These are phyloP conservation scores for Candolleomyces eurysporus DNA, from an alignment of 768 basidiomycete genomes.

Conservation along the genomic window DNA sequence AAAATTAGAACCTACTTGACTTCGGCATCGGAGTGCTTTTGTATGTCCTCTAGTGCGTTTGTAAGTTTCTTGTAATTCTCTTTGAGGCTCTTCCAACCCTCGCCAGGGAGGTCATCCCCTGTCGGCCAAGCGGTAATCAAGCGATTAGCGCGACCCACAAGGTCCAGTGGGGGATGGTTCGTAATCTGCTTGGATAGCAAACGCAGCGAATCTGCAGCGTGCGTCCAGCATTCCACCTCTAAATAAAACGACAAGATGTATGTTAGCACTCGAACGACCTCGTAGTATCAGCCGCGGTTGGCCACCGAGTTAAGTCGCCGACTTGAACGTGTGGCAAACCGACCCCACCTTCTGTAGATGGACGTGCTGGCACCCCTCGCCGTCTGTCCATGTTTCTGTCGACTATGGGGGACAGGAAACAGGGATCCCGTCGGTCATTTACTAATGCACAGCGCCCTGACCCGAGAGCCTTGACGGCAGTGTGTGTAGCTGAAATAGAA, in stretches of 20 bases:
- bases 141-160: slow-evolving; percentile 71
- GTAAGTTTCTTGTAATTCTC: slow-evolving; percentile 59
- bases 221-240: slow-evolving; percentile 81
- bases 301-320: slow-evolving; percentile 1
- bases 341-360: slow-evolving; percentile 71
- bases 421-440: neutral
- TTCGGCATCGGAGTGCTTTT: slow-evolving; percentile 57
- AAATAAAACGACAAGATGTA: slow-evolving; percentile 13
- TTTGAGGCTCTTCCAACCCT: slow-evolving; percentile 66
- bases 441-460: slow-evolving; percentile 1
- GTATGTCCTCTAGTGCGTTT: slow-evolving; percentile 62
- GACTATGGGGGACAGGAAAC: neutral
- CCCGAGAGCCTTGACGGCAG: slow-evolving; percentile 1
- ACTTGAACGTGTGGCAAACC: slow-evolving; percentile 8
- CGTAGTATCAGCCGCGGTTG: neutral
- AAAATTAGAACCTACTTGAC: slow-evolving; percentile 45
- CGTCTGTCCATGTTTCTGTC: slow-evolving; percentile 58
- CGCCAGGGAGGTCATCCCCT: slow-evolving; percentile 65
- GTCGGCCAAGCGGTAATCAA: slow-evolving; percentile 68
- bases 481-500: slow-evolving; percentile 1
- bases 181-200: slow-evolving; percentile 53
- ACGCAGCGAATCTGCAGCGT: slow-evolving; percentile 58
- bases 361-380: slow-evolving; percentile 57
- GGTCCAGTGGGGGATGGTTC: slow-evolving; percentile 49
- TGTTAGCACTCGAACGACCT: neutral